Conservation (phyloP, 176 grass and related monocot genomes). For the Lolium rigidum region DNA sequence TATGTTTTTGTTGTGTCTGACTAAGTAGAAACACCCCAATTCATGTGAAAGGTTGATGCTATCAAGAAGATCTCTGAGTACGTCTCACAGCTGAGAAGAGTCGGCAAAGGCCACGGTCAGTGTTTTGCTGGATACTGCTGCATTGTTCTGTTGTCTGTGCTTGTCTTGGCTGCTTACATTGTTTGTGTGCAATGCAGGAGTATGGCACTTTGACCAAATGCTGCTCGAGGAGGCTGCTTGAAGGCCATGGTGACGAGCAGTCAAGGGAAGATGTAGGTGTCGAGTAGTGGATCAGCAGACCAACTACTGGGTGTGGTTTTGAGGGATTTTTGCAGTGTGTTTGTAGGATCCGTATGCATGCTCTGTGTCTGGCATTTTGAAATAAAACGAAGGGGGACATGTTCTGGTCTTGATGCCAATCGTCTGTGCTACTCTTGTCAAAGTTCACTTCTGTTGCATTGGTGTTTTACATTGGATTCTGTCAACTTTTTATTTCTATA, state of each 20-base stretch:
- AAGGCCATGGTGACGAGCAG: neutral
- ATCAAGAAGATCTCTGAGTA: constrained; percentile 91
- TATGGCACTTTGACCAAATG: constrained; percentile 90
- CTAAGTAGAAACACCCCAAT: neutral
- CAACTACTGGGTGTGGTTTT: neutral
- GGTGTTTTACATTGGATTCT: neutral
- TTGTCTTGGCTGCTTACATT: neutral
- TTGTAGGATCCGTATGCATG: neutral
- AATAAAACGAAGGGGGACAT: constrained; percentile 21
- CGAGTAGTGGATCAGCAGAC: neutral
- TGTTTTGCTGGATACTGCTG: neutral
- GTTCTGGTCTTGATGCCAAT: neutral
- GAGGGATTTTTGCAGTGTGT: constrained; percentile 18
- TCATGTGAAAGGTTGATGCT: constrained; percentile 67
- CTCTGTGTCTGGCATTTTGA: neutral
- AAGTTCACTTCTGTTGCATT: neutral
- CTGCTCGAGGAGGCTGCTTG: constrained; percentile 67
- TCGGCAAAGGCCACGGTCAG: constrained; percentile 90
- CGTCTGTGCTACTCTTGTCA: neutral
- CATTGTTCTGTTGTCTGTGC: neutral
- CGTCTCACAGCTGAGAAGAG: constrained; percentile 79
- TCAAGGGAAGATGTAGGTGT: neutral
- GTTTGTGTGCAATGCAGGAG: constrained; percentile 61
- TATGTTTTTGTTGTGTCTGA: neutral
- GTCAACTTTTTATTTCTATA: neutral